phyloP scores from a whole-genome alignment of 805 yeast genomes.

The Metschnikowia corniflorae region DNA sequence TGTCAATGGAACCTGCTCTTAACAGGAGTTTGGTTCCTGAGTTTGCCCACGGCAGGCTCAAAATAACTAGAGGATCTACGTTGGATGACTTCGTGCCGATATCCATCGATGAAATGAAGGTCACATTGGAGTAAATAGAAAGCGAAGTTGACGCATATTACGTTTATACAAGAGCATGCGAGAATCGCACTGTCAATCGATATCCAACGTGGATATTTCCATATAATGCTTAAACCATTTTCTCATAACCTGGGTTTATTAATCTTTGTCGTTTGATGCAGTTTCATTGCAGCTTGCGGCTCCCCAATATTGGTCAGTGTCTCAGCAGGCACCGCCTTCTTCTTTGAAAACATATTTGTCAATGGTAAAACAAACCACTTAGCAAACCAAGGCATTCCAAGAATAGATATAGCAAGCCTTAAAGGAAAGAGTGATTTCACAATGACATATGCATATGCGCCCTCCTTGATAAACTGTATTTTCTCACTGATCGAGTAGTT shows the following conservation, averaged over 20 bases:
- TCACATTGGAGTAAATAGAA: slow-evolving; percentile 29
- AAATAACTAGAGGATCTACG: slow-evolving; percentile 20
- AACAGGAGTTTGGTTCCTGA: slow-evolving; percentile 42
- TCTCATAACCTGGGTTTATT: slow-evolving; percentile 35
- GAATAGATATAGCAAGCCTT: slow-evolving; percentile 47
- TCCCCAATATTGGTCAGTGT: slow-evolving; percentile 2
- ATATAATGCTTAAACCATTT: too few species aligned
- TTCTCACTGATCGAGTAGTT: slow-evolving; percentile 46
- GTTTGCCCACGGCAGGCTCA: slow-evolving; percentile 30
- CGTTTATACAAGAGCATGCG: slow-evolving; percentile 5
- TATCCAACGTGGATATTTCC: too few species aligned
- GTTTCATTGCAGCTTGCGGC: slow-evolving; percentile 6
- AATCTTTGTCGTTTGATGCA: slow-evolving; percentile 21
- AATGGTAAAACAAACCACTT: slow-evolving; percentile 48
- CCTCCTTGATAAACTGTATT: slow-evolving; percentile 57
- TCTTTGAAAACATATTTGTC: slow-evolving; percentile 18
- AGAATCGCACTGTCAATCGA: background rate
- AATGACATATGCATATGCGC: slow-evolving; percentile 70
- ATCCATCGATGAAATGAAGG: slow-evolving; percentile 23
- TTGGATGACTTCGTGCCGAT: slow-evolving; percentile 41
- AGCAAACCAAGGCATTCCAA: slow-evolving; percentile 58
- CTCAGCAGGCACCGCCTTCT: background rate
- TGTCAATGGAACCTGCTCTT: slow-evolving; percentile 42
- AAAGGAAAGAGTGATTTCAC: slow-evolving; percentile 60
- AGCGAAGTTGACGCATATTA: slow-evolving; percentile 8